Percentiles rank a stretch among this genome's conserved stretches.
Conservation (phyloP, 306 rosid species). For the Cyamopsis tetragonoloba region DNA sequence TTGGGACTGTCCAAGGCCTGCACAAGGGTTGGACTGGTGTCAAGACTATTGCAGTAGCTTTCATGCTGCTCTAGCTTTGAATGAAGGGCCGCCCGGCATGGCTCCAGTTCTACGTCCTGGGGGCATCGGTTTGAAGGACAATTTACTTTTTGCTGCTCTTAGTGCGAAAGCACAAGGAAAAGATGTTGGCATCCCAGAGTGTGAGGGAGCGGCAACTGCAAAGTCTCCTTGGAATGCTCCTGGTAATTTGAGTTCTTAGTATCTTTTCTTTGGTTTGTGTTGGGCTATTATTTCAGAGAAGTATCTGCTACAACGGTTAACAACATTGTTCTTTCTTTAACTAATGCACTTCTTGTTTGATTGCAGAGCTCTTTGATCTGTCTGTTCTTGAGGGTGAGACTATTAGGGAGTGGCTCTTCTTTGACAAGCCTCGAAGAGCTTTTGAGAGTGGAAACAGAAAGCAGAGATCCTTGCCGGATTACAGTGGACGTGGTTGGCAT, state of each 20-base stretch:
- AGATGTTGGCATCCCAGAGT: constrained; percentile 94
- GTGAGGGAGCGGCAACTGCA: constrained; percentile 98
- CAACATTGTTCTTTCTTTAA: not conserved
- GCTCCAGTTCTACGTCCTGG: constrained; percentile 93
- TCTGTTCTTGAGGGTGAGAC: constrained; percentile 84
- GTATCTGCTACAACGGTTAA: not conserved
- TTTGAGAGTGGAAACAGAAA: constrained; percentile 99
- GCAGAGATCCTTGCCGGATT: constrained; percentile 98
- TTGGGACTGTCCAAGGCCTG: constrained; percentile 94
- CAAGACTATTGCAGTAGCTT: constrained; percentile 93
- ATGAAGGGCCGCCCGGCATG: constrained; percentile 99
- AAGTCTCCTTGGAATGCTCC: constrained; percentile 99
- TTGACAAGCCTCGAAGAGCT: constrained; percentile 96
- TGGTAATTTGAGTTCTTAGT: constrained; percentile 47
- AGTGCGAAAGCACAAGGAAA: constrained; percentile 86
- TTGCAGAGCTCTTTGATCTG: constrained; percentile 89
- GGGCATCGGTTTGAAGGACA: constrained; percentile 93
- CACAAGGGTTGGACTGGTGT: constrained; percentile 70
- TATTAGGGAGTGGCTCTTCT: constrained; percentile 98
- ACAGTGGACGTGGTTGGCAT: constrained; percentile 98
- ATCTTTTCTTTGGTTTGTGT: constrained; percentile 4
- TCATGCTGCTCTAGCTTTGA: constrained; percentile 86
- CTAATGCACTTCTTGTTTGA: constrained; percentile 20
- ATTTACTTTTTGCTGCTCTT: constrained; percentile 83
- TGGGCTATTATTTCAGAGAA: not conserved